Percentiles rank a stretch among this genome's conserved stretches.
Conservation (phyloP, 106 monocot species). For the Alisma plantagoaquatica region DNA sequence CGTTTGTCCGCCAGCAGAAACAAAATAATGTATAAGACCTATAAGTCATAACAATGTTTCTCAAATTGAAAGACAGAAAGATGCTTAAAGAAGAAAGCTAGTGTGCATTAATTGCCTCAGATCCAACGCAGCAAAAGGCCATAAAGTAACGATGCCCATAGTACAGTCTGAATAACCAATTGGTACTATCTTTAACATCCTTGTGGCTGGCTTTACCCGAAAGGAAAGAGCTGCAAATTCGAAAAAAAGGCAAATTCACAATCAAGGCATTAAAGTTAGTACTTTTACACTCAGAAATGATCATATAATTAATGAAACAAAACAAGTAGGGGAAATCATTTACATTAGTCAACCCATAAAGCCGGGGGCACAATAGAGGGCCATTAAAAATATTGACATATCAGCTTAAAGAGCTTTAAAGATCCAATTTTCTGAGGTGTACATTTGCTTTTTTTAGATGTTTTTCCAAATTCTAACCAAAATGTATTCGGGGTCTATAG, state of each 20-base stretch:
- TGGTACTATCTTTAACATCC: conserved; percentile 75
- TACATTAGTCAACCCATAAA: too few relatives aligned
- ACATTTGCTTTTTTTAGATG: too few relatives aligned
- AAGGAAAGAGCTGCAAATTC: conserved; percentile 62
- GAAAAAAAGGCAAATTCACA: conserved; percentile 5
- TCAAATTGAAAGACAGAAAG: neutral
- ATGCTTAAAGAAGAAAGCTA: neutral
- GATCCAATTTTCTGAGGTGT: too few relatives aligned
- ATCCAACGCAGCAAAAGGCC: conserved; percentile 94
- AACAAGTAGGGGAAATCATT: too few relatives aligned
- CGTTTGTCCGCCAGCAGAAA: conserved; percentile 54
- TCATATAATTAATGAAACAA: too few relatives aligned
- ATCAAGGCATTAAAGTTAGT: too few relatives aligned
- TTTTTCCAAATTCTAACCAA: too few relatives aligned
- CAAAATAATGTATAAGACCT: conserved; percentile 85
- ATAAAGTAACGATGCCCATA: conserved; percentile 76
- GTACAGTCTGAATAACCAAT: conserved; percentile 79
- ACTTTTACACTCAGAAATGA: too few relatives aligned
- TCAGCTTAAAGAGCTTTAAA: too few relatives aligned
- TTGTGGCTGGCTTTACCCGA: conserved; percentile 92
- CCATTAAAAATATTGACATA: too few relatives aligned
- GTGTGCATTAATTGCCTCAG: conserved; percentile 43
- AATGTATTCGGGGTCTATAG: too few relatives aligned
- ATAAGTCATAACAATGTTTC: conserved; percentile 5
- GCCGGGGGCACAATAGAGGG: too few relatives aligned